Conservation (phyloP, 208 protist species). For the Strigomonas culicis region DNA sequence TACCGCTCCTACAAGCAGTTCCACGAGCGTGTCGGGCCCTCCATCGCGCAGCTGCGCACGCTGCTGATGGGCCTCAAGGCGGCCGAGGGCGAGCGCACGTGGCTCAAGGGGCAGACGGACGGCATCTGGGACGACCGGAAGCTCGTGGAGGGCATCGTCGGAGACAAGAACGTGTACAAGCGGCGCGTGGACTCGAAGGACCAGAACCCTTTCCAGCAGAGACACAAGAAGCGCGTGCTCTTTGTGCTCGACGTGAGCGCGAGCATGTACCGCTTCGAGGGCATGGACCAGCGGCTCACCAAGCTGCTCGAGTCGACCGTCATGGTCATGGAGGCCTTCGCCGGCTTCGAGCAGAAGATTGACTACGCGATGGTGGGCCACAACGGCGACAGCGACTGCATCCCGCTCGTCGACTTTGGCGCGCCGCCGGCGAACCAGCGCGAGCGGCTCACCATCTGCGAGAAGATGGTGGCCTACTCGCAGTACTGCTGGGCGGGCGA, state of each 20-base stretch:
- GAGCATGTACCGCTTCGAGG: slow-evolving; percentile 94
- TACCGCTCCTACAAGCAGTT: slow-evolving; percentile 56
- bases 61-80: slow-evolving; percentile 78
- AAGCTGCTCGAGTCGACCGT: slow-evolving; percentile 84
- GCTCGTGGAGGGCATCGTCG: slow-evolving; percentile 90
- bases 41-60: slow-evolving; percentile 59
- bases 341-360: slow-evolving; percentile 85
- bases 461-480: slow-evolving; percentile 90
- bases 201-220: slow-evolving; percentile 48
- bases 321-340: slow-evolving; percentile 92
- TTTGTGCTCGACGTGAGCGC: slow-evolving; percentile 92
- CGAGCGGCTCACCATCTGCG: slow-evolving; percentile 74
- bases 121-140: slow-evolving; percentile 91
- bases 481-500: slow-evolving; percentile 94
- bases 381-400: slow-evolving; percentile 80
- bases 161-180: slow-evolving; percentile 91
- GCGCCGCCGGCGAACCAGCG: slow-evolving; percentile 62
- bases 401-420: slow-evolving; percentile 76
- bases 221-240: slow-evolving; percentile 81
- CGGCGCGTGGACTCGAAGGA: slow-evolving; percentile 79
- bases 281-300: slow-evolving; percentile 83
- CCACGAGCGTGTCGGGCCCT: slow-evolving; percentile 55
- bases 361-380: slow-evolving; percentile 89
- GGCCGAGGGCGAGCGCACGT: slow-evolving; percentile 79
- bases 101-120: slow-evolving; percentile 85